Base-by-base conservation (phyloP, 2,329 filamentous ascomycete species). In the Phaeomoniella chlamydospora region DNA sequence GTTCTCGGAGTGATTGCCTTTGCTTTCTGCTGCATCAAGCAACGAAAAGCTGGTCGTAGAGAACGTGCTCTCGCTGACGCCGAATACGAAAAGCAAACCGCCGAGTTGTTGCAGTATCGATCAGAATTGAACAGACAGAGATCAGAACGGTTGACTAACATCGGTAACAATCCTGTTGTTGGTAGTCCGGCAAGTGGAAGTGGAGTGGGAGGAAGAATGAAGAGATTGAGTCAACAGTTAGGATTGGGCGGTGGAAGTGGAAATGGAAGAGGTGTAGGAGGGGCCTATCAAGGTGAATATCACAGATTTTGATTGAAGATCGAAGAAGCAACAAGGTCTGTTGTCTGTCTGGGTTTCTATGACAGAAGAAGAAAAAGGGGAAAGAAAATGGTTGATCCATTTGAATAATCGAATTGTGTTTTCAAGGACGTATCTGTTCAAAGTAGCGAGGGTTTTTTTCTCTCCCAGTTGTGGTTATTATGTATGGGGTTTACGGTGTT, bases 41-140 rank as follows among this genome's bases (percentile, higher is more conserved):
- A 70, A 49, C 59, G 68, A 39, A 58, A 60, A 39, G 55, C 57
- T 41, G 68, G 68, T 19, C 61, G 62, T 39, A 57, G 59, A 31
- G 68, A 71, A 47, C 56, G 59, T 32, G 59, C 57, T 14, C 37
- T 61, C 15, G 64, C 63, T 29, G 64, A 69, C 41, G 55, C 57
- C 46, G 60, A 61, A 34, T 69, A 61, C 53, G 54, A 59, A 29
- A 52, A 54, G 38, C 52, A 60, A 34, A 47, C 53, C 14, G 40
- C 43, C 16, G 59, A 62, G 44, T 39, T 54, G 32, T 18, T 50
- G 34, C 46, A 45, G n/a, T 51, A 50, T 35, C 38, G 49, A 3
- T 38, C 44, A 11, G 41, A 45, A 29, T 49, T 49, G 45, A 33
- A 39, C 11, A 36, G 41, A 13, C 37, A 40, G 33, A 37, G 46